phyloP scores from a whole-genome alignment of 306 rosid species.

The Castanopsis chinensis region DNA sequence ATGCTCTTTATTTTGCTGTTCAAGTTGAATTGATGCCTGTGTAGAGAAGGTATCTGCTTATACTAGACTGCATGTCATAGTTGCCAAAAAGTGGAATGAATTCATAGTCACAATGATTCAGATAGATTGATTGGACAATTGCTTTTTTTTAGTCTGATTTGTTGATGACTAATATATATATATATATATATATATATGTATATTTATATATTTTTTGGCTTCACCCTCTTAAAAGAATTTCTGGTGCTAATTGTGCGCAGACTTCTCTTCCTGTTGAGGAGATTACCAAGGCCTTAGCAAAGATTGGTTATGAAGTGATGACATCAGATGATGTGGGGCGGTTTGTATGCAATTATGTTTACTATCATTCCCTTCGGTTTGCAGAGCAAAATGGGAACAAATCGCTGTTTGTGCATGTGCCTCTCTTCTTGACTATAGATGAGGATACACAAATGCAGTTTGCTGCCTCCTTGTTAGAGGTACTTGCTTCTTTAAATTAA shows the following conservation, averaged over 20 bases:
- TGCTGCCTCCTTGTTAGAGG: constrained; percentile 83
- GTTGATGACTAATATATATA: neutral
- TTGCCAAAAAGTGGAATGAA: neutral
- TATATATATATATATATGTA: too few species aligned
- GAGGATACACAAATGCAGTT: constrained; percentile 88
- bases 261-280: constrained; percentile 79
- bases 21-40: neutral
- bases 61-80: neutral
- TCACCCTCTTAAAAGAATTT: neutral
- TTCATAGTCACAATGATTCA: constrained; percentile 11
- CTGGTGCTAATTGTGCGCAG: constrained; percentile 40
- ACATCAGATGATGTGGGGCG: constrained; percentile 91
- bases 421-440: constrained; percentile 75
- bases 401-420: constrained; percentile 90
- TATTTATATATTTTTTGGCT: neutral
- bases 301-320: constrained; percentile 76
- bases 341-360: constrained; percentile 90
- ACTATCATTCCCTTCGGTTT: constrained; percentile 86
- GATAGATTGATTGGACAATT: neutral
- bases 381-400: constrained; percentile 70
- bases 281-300: constrained; percentile 67
- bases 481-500: constrained; percentile 57
- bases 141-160: neutral
- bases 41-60: neutral
- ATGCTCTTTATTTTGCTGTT: neutral